Percentiles rank a stretch among this genome's conserved stretches.
Conservation (phyloP, 2,329 filamentous ascomycete species). For the Aureobasidium sp. region DNA sequence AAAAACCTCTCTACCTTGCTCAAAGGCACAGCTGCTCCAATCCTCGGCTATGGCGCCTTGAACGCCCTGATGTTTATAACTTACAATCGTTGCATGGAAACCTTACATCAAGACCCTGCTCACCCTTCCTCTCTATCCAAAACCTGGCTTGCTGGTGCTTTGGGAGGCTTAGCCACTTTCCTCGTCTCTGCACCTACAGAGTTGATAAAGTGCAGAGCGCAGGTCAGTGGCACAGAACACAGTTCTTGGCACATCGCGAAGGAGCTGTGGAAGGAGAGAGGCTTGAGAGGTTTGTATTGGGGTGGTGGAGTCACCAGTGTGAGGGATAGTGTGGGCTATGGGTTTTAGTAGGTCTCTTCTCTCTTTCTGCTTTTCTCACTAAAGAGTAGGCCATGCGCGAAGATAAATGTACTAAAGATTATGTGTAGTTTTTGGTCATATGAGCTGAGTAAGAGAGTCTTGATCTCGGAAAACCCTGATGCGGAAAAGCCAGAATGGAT, state of each 20-base stretch:
- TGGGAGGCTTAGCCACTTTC: conserved; percentile 78
- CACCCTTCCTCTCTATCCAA: conserved; percentile 29
- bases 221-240: conserved; percentile 43
- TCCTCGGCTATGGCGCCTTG: conserved; percentile 81
- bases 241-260: conserved; percentile 22
- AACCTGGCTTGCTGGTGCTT: conserved; percentile 70
- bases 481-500: conserved; percentile 14
- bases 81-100: conserved; percentile 73
- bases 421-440: conserved; percentile 72
- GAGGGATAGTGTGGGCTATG: conserved; percentile 86
- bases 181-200: conserved; percentile 82
- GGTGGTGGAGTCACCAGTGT: conserved; percentile 75
- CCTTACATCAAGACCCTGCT: conserved; percentile 35
- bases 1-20: conserved; percentile 20
- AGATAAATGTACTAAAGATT: background rate
- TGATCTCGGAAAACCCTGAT: conserved; percentile 26
- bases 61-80: conserved; percentile 85
- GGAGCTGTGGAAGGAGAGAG: conserved; percentile 27
- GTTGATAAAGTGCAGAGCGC: conserved; percentile 80
- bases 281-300: conserved; percentile 65
- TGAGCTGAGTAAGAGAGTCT: conserved; percentile 59
- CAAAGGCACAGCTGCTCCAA: conserved; percentile 69
- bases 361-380: background rate
- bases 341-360: conserved; percentile 63
- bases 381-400: background rate